A percentile compares a stretch with the other conserved stretches of the same genome.
phyloP scores from a whole-genome alignment of 257 asterid species.

The Capsicum pubescens region DNA sequence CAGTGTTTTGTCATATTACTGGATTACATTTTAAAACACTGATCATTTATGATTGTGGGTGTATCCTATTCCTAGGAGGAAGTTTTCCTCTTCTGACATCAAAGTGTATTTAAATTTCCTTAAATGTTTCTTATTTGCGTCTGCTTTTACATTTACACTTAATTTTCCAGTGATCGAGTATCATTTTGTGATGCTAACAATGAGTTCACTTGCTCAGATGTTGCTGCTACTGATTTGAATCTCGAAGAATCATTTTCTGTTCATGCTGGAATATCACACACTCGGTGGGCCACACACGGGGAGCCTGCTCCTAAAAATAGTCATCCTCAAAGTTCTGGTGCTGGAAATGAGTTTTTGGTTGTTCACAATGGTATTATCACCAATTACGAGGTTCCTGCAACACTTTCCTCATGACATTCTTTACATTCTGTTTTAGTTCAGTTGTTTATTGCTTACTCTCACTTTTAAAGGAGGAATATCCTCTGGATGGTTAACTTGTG shows the following conservation, averaged over 20 bases:
- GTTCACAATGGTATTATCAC: slow-evolving; percentile 98
- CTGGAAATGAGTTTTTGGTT: slow-evolving; percentile 80
- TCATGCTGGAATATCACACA: slow-evolving; percentile 99
- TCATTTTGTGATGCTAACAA: slow-evolving; percentile 8
- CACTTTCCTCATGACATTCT: neutral
- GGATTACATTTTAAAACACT: neutral
- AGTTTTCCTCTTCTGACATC: neutral
- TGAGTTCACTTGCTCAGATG: slow-evolving; percentile 60
- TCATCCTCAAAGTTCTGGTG: slow-evolving; percentile 91
- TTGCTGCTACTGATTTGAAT: slow-evolving; percentile 71
- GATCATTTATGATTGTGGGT: neutral
- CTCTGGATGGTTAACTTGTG: neutral
- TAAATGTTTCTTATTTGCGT: neutral
- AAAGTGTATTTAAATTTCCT: neutral
- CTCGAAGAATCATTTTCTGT: slow-evolving; percentile 78
- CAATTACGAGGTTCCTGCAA: slow-evolving; percentile 74
- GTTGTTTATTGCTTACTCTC: slow-evolving; percentile 12
- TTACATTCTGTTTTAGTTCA: neutral
- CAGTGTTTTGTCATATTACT: neutral
- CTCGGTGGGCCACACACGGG: slow-evolving; percentile 99
- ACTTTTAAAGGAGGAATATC: neutral
- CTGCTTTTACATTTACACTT: slow-evolving; percentile 2
- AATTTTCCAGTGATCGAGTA: neutral
- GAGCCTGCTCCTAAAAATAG: slow-evolving; percentile 97
- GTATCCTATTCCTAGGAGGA: slow-evolving; percentile 5